phyloP scores from a whole-genome alignment of 176 grass and related monocot species.

The Zizania latifolia region DNA sequence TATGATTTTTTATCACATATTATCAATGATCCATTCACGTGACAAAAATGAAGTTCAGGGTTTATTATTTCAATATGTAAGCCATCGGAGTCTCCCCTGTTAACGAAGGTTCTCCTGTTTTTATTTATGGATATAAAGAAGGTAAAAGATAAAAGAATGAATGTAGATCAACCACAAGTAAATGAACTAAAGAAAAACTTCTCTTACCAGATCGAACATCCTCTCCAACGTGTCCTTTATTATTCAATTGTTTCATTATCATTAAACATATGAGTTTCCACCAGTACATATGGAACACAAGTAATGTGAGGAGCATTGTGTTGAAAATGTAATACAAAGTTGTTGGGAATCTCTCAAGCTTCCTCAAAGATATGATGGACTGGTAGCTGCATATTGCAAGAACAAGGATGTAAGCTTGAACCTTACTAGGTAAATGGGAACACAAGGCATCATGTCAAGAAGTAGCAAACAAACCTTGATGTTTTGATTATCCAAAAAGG shows the following conservation, averaged over 20 bases:
- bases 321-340: constrained; percentile 85
- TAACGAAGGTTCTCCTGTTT: constrained; percentile 18
- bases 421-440: background rate
- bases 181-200: constrained; percentile 14
- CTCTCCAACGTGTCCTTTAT: constrained; percentile 88
- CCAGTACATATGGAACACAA: constrained; percentile 98
- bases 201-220: constrained; percentile 83
- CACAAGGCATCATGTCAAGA: background rate
- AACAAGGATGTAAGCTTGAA: constrained; percentile 15
- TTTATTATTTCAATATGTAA: constrained; percentile 3
- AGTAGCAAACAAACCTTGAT: constrained; percentile 65
- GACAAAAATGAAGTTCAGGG: background rate
- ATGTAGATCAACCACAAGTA: constrained; percentile 6
- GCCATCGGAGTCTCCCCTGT: background rate
- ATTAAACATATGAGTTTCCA: constrained; percentile 95
- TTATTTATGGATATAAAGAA: background rate
- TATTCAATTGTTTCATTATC: constrained; percentile 87
- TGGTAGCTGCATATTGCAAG: constrained; percentile 62
- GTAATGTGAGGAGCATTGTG: constrained; percentile 94
- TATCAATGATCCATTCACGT: background rate
- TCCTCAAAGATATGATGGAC: constrained; percentile 44
- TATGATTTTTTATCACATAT: background rate
- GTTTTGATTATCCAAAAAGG: constrained; percentile 98
- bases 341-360: constrained; percentile 51
- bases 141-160: background rate